A percentile compares a stretch with the other conserved stretches of the same genome.
Conservation (phyloP, 2,329 filamentous ascomycete species). For the Capronia americana region DNA sequence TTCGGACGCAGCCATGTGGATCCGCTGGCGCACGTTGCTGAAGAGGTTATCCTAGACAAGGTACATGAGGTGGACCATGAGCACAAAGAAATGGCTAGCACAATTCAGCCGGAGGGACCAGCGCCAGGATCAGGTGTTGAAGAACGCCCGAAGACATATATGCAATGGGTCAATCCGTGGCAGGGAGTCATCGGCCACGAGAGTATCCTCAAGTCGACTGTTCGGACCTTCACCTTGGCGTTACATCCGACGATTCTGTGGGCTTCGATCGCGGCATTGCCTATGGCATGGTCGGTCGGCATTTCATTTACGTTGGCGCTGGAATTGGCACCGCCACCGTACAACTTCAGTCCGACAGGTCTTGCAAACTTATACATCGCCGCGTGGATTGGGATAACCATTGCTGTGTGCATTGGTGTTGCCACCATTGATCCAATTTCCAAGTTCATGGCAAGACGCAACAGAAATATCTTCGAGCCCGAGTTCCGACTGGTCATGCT, state of each 20-base stretch:
- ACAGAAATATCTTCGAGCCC: conserved; percentile 90
- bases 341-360: conserved; percentile 80
- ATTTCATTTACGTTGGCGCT: conserved; percentile 21
- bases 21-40: conserved; percentile 15
- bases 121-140: background rate
- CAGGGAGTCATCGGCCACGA: conserved; percentile 12
- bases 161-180: conserved; percentile 22
- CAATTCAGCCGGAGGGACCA: background rate
- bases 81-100: conserved; percentile 8
- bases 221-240: conserved; percentile 15
- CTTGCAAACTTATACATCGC: conserved; percentile 87
- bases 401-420: conserved; percentile 88
- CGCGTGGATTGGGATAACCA: conserved; percentile 83
- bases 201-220: conserved; percentile 14
- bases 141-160: conserved; percentile 14
- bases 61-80: conserved; percentile 10
- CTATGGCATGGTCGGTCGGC: conserved; percentile 21
- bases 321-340: conserved; percentile 47
- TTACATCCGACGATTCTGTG: conserved; percentile 20
- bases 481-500: conserved; percentile 92
- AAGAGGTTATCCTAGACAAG: conserved; percentile 14
- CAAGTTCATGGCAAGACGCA: conserved; percentile 77
- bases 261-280: conserved; percentile 17
- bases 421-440: conserved; percentile 86
- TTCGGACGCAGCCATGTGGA: conserved; percentile 15